A percentile compares a stretch with the other conserved stretches of the same genome.
Conservation (phyloP, 2,329 filamentous ascomycete genomes). For the Penicillium sp. region DNA sequence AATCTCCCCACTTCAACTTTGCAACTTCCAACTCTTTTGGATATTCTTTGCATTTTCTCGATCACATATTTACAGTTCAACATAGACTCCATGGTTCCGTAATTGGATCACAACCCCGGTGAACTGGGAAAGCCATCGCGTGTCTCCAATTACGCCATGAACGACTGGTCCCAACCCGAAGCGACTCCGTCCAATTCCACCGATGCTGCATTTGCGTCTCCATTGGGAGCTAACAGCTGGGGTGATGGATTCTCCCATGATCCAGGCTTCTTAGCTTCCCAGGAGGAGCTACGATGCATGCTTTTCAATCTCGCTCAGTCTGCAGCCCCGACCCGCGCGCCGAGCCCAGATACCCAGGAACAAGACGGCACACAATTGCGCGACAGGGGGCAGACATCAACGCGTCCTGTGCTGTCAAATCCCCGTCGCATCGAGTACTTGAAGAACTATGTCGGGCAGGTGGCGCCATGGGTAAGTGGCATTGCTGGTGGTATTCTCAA, state of each 20-base stretch:
- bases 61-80: not conserved
- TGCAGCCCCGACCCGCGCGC: slow-evolving; percentile 41
- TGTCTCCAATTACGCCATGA: slow-evolving; percentile 6
- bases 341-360: slow-evolving; percentile 30
- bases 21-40: not conserved
- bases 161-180: slow-evolving; percentile 10
- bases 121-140: not conserved
- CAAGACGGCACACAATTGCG: slow-evolving; percentile 1
- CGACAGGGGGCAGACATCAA: slow-evolving; percentile 1
- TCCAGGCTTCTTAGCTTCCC: slow-evolving; percentile 45
- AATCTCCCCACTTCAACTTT: not conserved
- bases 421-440: slow-evolving; percentile 39
- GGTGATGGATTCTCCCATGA: slow-evolving; percentile 34
- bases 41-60: too few species aligned
- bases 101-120: not conserved
- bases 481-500: not conserved
- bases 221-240: slow-evolving; percentile 20
- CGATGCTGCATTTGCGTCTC: slow-evolving; percentile 15
- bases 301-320: slow-evolving; percentile 47
- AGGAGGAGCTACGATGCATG: slow-evolving; percentile 45
- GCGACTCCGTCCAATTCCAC: slow-evolving; percentile 13
- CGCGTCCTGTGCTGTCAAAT: slow-evolving; percentile 29
- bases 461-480: slow-evolving; percentile 50
- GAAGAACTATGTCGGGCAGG: slow-evolving; percentile 52
- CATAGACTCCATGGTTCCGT: not conserved